Percentiles rank a stretch among this genome's conserved stretches.
These are phyloP conservation scores for Sanguinoderma infundibulare DNA, from an alignment of 1,284 basidiomycete species.

Conservation along the genomic window DNA sequence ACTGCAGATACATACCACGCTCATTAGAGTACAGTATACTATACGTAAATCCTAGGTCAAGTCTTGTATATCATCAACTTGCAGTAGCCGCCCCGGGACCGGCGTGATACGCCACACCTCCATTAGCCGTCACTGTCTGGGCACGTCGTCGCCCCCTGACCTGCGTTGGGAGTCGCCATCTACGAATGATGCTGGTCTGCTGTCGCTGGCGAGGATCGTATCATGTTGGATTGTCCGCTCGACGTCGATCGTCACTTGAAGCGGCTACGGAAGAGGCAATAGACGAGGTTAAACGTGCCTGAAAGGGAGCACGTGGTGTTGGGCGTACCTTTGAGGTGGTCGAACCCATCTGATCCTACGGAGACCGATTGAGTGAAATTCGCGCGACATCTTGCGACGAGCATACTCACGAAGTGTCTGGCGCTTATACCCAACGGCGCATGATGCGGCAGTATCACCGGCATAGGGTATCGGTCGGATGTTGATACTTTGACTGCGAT, in stretches of 20 bases:
- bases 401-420: constrained; percentile 4
- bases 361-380: not conserved
- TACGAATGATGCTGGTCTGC: not conserved
- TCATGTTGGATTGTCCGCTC: constrained; percentile 23
- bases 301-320: not conserved
- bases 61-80: not conserved
- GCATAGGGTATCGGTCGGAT: constrained; percentile 18
- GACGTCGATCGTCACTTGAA: constrained; percentile 22
- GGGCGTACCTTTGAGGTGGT: not conserved
- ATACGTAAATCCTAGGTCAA: not conserved
- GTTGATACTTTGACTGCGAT: constrained; percentile 12
- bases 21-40: not conserved
- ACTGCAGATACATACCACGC: not conserved
- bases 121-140: not conserved
- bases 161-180: not conserved
- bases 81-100: not conserved
- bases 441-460: constrained; percentile 12
- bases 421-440: not conserved
- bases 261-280: not conserved
- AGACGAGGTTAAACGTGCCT: not conserved
- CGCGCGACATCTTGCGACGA: not conserved
- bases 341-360: not conserved
- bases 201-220: not conserved
- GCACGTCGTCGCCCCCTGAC: not conserved
- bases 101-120: not conserved